phyloP scores from a whole-genome alignment of 495 filamentous ascomycete species.

The Aspergillus campestris region DNA sequence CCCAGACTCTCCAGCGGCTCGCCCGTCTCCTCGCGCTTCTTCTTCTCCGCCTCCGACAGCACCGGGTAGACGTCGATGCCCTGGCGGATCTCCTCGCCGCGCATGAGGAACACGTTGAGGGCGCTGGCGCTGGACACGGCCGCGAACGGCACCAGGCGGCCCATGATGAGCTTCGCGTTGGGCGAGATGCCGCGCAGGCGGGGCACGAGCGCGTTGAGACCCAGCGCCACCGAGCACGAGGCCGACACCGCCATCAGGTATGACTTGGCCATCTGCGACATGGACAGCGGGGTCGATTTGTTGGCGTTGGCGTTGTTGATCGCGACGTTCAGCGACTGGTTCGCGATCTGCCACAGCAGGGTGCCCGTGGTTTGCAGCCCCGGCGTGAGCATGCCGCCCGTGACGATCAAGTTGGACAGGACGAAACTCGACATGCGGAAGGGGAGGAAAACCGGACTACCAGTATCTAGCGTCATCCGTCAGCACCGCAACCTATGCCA shows the following conservation, averaged over 20 bases:
- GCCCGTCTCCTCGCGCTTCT: constrained; percentile 48
- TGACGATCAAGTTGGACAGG: constrained; percentile 87
- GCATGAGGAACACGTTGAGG: constrained; percentile 96
- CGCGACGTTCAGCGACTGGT: constrained; percentile 95
- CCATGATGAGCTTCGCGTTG: constrained; percentile 61
- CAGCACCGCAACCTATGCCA: too few species aligned
- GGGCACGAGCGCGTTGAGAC: constrained; percentile 83
- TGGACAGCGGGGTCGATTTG: constrained; percentile 81
- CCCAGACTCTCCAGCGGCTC: constrained; percentile 60
- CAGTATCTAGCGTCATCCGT: constrained; percentile 58
- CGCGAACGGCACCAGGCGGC: constrained; percentile 85
- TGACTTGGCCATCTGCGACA: constrained; percentile 71
- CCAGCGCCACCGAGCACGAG: constrained; percentile 85
- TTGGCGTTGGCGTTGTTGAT: constrained; percentile 97
- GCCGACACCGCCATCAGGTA: constrained; percentile 89
- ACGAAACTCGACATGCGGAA: constrained; percentile 97
- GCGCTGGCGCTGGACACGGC: constrained; percentile 85
- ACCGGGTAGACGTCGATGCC: constrained; percentile 94
- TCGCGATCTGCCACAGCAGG: constrained; percentile 89
- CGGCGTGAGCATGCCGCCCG: constrained; percentile 95
- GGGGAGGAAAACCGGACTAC: constrained; percentile 81
- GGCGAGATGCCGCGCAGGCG: constrained; percentile 71
- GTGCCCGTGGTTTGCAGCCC: constrained; percentile 69
- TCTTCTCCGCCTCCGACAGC: constrained; percentile 32
- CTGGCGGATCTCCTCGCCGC: constrained; percentile 83